A percentile compares a stretch with the other conserved stretches of the same genome.
These are phyloP conservation scores for Vanderwaltozyma yarrowii DNA, from an alignment of 805 yeast species.

Conservation along the genomic window DNA sequence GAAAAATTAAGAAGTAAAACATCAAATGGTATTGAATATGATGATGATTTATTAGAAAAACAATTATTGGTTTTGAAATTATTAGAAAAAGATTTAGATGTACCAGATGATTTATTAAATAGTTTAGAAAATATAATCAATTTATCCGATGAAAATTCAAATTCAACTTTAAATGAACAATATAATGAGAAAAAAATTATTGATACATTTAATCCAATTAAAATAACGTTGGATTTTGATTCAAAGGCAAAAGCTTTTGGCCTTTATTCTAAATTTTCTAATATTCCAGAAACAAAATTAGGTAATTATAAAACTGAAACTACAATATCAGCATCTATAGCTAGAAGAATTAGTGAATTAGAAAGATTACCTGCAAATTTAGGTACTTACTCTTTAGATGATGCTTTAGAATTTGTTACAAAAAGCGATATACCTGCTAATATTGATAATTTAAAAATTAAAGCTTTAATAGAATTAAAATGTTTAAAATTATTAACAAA, in stretches of 20 bases:
- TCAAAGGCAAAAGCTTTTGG: constrained; percentile 24
- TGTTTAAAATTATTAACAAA: constrained; percentile 52
- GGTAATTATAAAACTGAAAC: constrained; percentile 46
- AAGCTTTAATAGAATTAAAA: constrained; percentile 60
- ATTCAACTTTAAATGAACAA: neutral
- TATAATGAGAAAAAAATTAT: neutral
- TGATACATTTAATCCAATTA: constrained; percentile 14
- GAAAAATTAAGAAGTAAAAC: constrained; percentile 21
- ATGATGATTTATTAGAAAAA: constrained; percentile 38
- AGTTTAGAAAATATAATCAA: constrained; percentile 6
- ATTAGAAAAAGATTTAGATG: constrained; percentile 52
- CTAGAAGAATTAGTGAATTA: constrained; percentile 47
- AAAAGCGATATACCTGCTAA: constrained; percentile 37
- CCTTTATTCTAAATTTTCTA: constrained; percentile 22
- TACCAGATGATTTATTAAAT: constrained; percentile 43
- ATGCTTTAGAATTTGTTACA: constrained; percentile 32
- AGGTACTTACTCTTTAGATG: constrained; percentile 44
- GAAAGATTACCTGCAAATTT: constrained; percentile 61
- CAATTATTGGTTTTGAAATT: constrained; percentile 59
- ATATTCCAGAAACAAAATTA: constrained; percentile 26
- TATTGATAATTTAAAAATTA: constrained; percentile 51
- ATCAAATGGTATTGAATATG: constrained; percentile 27
- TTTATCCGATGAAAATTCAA: neutral
- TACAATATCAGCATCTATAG: constrained; percentile 42
- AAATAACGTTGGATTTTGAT: constrained; percentile 23